phyloP scores from a whole-genome alignment of 1,284 basidiomycete species.

The Trametes sp. region DNA sequence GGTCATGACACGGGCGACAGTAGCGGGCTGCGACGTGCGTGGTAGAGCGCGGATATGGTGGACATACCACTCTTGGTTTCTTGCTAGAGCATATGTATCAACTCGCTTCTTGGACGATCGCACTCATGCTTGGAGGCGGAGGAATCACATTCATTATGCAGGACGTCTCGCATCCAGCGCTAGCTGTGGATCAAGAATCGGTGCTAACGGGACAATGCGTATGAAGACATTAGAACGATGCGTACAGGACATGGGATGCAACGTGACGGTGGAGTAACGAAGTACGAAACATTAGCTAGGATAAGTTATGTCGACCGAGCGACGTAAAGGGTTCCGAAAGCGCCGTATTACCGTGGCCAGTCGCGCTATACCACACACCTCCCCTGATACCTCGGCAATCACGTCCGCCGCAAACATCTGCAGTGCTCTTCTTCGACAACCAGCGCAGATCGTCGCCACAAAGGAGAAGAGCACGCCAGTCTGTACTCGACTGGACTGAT shows the following conservation, averaged over 20 bases:
- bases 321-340: slow-evolving; percentile 27
- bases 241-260: slow-evolving; percentile 16
- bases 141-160: neutral
- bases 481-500: neutral
- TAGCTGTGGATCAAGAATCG: neutral
- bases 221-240: slow-evolving; percentile 20
- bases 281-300: slow-evolving; percentile 26
- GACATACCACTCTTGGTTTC: neutral
- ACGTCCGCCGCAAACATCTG: no score
- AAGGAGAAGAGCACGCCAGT: no score
- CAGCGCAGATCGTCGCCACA: no score
- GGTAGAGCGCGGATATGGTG: neutral
- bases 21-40: slow-evolving; percentile 3
- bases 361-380: slow-evolving; percentile 9
- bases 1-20: no score
- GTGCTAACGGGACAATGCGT: neutral
- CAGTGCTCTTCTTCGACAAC: no score
- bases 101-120: slow-evolving; percentile 13
- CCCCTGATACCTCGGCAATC: neutral
- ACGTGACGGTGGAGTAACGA: slow-evolving; percentile 13
- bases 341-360: slow-evolving; percentile 9
- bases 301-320: slow-evolving; percentile 35
- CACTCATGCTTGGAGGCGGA: slow-evolving; percentile 5
- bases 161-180: neutral
- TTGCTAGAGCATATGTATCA: slow-evolving; percentile 15